Conservation (phyloP, 192 early-diverging fungal genomes). For the Entomortierella chlamydospora region DNA sequence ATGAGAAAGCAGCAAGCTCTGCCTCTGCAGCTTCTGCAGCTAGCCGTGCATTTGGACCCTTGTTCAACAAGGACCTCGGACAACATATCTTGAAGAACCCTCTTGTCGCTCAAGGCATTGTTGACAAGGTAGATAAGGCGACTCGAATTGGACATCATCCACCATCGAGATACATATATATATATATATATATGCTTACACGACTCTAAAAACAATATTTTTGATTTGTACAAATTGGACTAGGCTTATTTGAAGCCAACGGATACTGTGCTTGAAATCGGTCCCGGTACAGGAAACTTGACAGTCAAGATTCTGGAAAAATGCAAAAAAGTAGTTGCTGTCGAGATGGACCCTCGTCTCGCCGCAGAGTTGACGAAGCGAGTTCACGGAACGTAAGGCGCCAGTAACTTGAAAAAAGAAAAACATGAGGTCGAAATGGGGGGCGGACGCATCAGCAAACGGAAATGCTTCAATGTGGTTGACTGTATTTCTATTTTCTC, state of each 20-base stretch:
- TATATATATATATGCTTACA: no score
- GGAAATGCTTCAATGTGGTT: no score
- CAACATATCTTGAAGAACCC: slow-evolving; percentile 99
- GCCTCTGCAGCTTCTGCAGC: slow-evolving; percentile 40
- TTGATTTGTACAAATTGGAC: no score
- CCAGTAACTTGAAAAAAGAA: not conserved
- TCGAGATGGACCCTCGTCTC: slow-evolving; percentile 96
- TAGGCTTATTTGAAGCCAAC: slow-evolving; percentile 68
- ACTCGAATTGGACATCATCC: no score
- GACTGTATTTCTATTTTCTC: slow-evolving; percentile 5
- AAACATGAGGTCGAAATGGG: not conserved
- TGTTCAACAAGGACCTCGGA: slow-evolving; percentile 97
- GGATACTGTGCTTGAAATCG: slow-evolving; percentile 91
- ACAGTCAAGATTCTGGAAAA: slow-evolving; percentile 93
- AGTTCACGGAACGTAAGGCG: slow-evolving; percentile 90
- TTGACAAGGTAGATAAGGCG: slow-evolving; percentile 85
- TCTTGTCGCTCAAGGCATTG: slow-evolving; percentile 93
- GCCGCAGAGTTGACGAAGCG: slow-evolving; percentile 97
- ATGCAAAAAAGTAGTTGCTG: slow-evolving; percentile 93
- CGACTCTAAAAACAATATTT: no score
- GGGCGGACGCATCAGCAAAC: slow-evolving; percentile 17
- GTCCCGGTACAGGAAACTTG: slow-evolving; percentile 99
- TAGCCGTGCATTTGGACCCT: slow-evolving; percentile 78
- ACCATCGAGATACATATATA: no score
- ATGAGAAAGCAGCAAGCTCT: slow-evolving; percentile 26